phyloP scores from a whole-genome alignment of 129 eudicot genomes.

The Artemisia argyi region DNA sequence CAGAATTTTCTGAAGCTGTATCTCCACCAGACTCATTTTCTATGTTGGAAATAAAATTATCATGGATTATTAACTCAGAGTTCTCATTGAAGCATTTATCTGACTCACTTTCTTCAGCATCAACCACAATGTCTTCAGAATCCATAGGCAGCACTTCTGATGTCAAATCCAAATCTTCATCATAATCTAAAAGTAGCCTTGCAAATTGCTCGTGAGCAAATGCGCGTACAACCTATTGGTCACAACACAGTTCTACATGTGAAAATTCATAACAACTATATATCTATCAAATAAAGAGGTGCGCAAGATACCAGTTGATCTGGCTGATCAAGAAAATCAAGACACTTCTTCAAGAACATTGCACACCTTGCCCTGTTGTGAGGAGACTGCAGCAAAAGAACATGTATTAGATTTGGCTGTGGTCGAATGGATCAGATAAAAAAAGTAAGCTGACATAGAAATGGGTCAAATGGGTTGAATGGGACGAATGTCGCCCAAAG shows the following conservation, averaged over 20 bases:
- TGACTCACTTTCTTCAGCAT: slow-evolving; percentile 65
- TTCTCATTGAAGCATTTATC: slow-evolving; percentile 47
- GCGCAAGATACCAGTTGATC: slow-evolving; percentile 67
- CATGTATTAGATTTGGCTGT: slow-evolving; percentile 20
- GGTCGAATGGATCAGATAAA: background rate
- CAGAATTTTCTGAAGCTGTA: slow-evolving; percentile 3
- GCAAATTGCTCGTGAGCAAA: slow-evolving; percentile 98
- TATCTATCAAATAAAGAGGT: slow-evolving; percentile 8
- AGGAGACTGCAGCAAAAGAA: slow-evolving; percentile 56
- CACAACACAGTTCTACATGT: slow-evolving; percentile 12
- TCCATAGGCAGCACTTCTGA: slow-evolving; percentile 57
- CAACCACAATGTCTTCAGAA: slow-evolving; percentile 56
- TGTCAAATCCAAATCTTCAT: slow-evolving; percentile 68
- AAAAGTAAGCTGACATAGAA: background rate
- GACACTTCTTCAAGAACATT: slow-evolving; percentile 71
- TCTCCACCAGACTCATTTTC: slow-evolving; percentile 25
- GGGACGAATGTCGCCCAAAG: background rate
- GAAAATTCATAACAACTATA: slow-evolving; percentile 12
- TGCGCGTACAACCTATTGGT: slow-evolving; percentile 87
- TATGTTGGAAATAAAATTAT: slow-evolving; percentile 31
- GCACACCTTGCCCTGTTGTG: slow-evolving; percentile 76
- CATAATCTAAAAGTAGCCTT: slow-evolving; percentile 74
- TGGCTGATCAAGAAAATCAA: slow-evolving; percentile 89
- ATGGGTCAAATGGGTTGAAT: background rate
- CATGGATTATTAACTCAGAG: slow-evolving; percentile 51